Conservation (phyloP, 1,284 basidiomycete genomes). For the Ganoderma sinense region DNA sequence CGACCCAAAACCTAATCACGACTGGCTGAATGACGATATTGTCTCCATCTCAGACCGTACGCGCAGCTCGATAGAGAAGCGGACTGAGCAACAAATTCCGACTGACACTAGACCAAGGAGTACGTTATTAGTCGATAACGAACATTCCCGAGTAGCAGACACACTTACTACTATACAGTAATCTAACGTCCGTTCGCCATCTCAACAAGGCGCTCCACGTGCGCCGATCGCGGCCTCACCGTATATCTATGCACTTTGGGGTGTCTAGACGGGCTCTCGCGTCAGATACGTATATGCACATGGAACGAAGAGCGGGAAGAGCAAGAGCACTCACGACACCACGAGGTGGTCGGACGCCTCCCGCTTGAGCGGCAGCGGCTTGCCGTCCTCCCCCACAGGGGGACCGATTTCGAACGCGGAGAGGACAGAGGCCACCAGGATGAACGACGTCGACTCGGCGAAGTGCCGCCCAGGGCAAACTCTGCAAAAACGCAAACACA, state of each 20-base stretch:
- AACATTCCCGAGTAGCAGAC: too few relatives aligned
- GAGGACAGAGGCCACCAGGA: constrained; percentile 18
- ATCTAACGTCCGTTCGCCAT: not conserved
- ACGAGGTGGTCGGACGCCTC: not conserved
- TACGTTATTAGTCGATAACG: too few relatives aligned
- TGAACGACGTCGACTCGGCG: constrained; percentile 19
- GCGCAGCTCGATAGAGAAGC: too few relatives aligned
- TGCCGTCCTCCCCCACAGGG: constrained; percentile 4
- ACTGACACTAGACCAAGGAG: too few relatives aligned
- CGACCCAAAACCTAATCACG: too few relatives aligned
- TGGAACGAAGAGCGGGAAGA: too few relatives aligned
- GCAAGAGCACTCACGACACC: not conserved
- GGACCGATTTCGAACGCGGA: constrained; percentile 13
- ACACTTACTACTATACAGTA: too few relatives aligned
- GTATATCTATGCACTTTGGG: not conserved
- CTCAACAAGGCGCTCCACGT: not conserved
- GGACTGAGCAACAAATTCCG: too few relatives aligned
- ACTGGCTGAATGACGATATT: too few relatives aligned
- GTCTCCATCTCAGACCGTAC: too few relatives aligned
- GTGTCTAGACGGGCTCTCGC: not conserved
- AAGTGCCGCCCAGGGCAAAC: constrained; percentile 23
- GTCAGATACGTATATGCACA: too few relatives aligned
- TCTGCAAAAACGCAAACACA: not conserved
- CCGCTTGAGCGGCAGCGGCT: not conserved
- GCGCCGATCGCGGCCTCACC: not conserved